phyloP scores from a whole-genome alignment of 495 filamentous ascomycete species.

The Cenococcum geophilum region DNA sequence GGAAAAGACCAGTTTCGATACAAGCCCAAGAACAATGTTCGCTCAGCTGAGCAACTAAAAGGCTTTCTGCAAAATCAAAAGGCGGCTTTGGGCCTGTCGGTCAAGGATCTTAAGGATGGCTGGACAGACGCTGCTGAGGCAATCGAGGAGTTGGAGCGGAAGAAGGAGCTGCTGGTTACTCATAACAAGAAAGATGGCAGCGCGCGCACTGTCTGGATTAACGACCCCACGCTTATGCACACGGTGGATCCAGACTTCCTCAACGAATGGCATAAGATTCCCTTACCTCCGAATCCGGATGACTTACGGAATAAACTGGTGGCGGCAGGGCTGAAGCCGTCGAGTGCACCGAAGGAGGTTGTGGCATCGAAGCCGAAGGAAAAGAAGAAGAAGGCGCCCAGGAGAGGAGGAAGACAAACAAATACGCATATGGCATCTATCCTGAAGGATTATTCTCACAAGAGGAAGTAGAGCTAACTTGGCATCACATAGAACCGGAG shows the following conservation, averaged over 20 bases:
- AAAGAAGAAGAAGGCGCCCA: constrained; percentile 58
- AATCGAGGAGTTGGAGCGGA: constrained; percentile 68
- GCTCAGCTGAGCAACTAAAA: constrained; percentile 65
- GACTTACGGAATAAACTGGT: constrained; percentile 59
- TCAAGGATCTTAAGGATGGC: constrained; percentile 89
- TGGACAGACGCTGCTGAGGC: constrained; percentile 77
- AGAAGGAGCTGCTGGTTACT: constrained; percentile 73
- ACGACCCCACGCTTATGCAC: constrained; percentile 71
- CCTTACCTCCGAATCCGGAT: constrained; percentile 62
- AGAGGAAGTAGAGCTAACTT: constrained; percentile 41
- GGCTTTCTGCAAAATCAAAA: constrained; percentile 70
- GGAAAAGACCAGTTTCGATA: constrained; percentile 67
- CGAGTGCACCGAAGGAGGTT: constrained; percentile 52
- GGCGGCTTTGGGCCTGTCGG: constrained; percentile 71
- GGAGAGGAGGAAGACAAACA: constrained; percentile 75
- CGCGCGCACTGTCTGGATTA: constrained; percentile 78
- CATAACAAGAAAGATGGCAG: constrained; percentile 90
- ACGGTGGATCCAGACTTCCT: constrained; percentile 76
- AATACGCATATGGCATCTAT: constrained; percentile 90
- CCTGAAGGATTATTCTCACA: constrained; percentile 73
- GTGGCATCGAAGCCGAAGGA: constrained; percentile 50
- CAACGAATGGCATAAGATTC: constrained; percentile 72
- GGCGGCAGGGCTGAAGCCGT: constrained; percentile 36
- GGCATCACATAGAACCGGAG: constrained; percentile 24
- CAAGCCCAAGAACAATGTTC: constrained; percentile 72